A percentile compares a stretch with the other conserved stretches of the same genome.
Evolutionary conservation across 2,329 filamentous ascomycete genomes (phyloP).

Genomic region (Clonostachys solani): DNA sequence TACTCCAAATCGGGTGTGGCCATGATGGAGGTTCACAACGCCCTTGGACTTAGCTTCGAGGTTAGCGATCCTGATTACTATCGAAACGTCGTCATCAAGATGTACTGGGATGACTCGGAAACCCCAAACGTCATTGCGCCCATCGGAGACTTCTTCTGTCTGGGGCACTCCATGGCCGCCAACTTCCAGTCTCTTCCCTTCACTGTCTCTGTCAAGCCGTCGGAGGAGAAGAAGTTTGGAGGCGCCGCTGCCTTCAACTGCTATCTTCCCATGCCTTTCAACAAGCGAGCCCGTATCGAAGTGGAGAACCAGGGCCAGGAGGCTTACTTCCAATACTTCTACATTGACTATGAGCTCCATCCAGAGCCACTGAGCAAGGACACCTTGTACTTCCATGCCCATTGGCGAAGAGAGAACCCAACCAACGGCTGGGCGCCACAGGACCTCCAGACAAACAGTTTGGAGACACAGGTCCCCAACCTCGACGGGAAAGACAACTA

Average conservation of each 20-base stretch:
- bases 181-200: conserved; percentile 26
- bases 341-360: conserved; percentile 25
- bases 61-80: conserved; percentile 26
- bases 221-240: conserved; percentile 38
- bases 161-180: conserved; percentile 22
- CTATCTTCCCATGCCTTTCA: conserved; percentile 24
- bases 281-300: conserved; percentile 24
- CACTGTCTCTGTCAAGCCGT: conserved; percentile 22
- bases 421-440: conserved; percentile 24
- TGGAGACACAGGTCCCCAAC: conserved; percentile 23
- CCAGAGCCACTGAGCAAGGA: conserved; percentile 15
- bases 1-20: conserved; percentile 25
- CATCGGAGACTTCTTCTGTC: conserved; percentile 23
- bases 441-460: conserved; percentile 20
- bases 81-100: conserved; percentile 25
- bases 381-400: conserved; percentile 24
- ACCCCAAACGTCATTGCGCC: conserved; percentile 21
- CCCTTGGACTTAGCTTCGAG: conserved; percentile 22
- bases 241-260: conserved; percentile 24
- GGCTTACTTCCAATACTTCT: conserved; percentile 26
- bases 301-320: conserved; percentile 24
- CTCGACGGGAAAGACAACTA: conserved; percentile 18
- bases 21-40: conserved; percentile 26
- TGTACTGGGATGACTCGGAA: conserved; percentile 26
- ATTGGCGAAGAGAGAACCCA: conserved; percentile 23